These are phyloP conservation scores for Chlorella sp. DNA, from an alignment of 139 green algal species.

Conservation along the genomic window DNA sequence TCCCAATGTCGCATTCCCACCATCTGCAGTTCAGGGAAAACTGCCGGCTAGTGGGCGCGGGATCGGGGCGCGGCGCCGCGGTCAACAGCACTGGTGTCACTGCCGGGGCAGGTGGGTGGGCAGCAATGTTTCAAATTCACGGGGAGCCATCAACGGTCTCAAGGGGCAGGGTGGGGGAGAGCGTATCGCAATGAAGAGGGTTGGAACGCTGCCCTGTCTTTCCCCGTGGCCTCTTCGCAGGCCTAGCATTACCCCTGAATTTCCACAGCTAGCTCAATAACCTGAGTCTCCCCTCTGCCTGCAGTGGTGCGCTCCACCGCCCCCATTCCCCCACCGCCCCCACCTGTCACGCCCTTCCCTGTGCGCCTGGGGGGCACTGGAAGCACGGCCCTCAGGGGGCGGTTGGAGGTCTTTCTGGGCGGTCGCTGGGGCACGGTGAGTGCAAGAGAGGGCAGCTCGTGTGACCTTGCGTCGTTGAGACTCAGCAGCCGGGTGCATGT, in stretches of 20 bases:
- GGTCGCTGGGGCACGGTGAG: neutral
- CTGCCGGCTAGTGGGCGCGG: neutral
- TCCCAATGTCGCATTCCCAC: neutral
- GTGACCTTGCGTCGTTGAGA: no score
- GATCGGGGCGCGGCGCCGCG: no score
- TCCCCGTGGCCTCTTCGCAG: neutral
- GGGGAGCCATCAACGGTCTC: no score
- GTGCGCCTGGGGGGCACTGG: neutral
- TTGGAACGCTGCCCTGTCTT: no score
- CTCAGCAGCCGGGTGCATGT: no score
- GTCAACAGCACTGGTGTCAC: neutral
- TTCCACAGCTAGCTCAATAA: neutral
- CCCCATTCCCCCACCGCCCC: no score
- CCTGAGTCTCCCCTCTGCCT: neutral
- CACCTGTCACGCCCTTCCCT: neutral
- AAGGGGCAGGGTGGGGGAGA: no score
- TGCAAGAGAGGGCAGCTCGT: neutral
- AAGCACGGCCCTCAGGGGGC: neutral
- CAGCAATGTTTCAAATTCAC: no score
- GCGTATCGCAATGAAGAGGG: no score
- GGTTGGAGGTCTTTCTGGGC: neutral
- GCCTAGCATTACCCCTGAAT: neutral
- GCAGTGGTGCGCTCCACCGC: neutral
- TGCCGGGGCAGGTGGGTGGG: neutral
- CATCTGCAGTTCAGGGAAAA: neutral